A percentile compares a stretch with the other conserved stretches of the same genome.
Conservation (phyloP, 1,139 yeast genomes). For the Magnusiomyces fungicola region DNA sequence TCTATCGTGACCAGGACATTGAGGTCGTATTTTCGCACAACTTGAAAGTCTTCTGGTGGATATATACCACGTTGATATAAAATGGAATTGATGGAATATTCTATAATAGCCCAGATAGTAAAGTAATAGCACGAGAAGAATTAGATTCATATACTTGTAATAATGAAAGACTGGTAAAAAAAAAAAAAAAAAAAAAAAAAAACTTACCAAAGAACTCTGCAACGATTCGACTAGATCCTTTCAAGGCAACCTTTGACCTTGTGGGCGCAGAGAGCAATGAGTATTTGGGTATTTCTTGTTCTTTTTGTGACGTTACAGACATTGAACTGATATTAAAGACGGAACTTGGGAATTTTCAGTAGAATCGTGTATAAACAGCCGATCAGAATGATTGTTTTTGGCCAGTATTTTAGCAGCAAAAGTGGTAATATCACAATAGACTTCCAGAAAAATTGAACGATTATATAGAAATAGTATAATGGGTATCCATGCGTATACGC, state of each 20-base stretch:
- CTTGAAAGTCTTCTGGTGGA: slow-evolving; percentile 79
- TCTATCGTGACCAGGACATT: slow-evolving; percentile 68
- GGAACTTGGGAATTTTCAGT: not conserved
- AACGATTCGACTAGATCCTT: slow-evolving; percentile 71
- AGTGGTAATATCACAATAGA: too few species aligned
- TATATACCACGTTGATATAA: slow-evolving; percentile 87
- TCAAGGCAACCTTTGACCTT: slow-evolving; percentile 52
- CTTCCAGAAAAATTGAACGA: too few species aligned
- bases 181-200: not conserved
- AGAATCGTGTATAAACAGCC: too few species aligned
- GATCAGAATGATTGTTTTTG: too few species aligned
- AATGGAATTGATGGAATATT: slow-evolving; percentile 70
- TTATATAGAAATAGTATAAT: too few species aligned
- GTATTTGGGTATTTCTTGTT: too few species aligned
- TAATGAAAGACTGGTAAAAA: not conserved
- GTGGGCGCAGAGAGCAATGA: slow-evolving; percentile 29
- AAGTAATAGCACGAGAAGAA: not conserved
- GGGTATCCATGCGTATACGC: too few species aligned
- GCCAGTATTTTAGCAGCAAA: not conserved
- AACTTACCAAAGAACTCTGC: slow-evolving; percentile 64
- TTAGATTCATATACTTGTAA: not conserved
- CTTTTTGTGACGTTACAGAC: too few species aligned
- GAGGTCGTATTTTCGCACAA: slow-evolving; percentile 74
- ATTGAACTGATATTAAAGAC: too few species aligned
- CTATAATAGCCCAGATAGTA: slow-evolving; percentile 23